These are phyloP conservation scores for Spencermartinsiella ligniputridi DNA, from an alignment of 1,139 yeast genomes.

Conservation along the genomic window DNA sequence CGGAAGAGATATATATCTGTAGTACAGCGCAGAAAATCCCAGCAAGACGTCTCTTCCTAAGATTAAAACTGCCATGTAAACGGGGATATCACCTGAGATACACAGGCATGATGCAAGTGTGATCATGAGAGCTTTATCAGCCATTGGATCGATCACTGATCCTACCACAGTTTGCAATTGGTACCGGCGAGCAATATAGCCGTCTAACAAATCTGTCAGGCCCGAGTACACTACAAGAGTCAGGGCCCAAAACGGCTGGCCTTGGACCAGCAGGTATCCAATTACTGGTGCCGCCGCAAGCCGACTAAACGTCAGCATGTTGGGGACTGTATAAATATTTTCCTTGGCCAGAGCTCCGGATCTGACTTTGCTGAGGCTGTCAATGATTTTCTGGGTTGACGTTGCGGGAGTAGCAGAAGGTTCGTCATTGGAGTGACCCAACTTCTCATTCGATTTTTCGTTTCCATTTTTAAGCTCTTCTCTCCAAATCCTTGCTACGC, in stretches of 20 bases:
- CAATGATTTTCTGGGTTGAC: not conserved
- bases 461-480: too few species aligned
- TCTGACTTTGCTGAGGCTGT: not conserved
- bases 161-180: conserved; percentile 81
- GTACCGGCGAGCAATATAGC: conserved; percentile 78
- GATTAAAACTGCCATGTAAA: conserved; percentile 64
- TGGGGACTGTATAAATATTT: conserved; percentile 76
- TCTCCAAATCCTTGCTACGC: too few species aligned
- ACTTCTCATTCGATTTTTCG: too few species aligned
- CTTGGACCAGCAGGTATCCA: conserved; percentile 68
- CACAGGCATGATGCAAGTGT: conserved; percentile 76
- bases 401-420: too few species aligned
- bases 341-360: conserved; percentile 34
- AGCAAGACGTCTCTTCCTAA: conserved; percentile 81
- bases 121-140: conserved; percentile 89
- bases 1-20: conserved; percentile 71
- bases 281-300: conserved; percentile 75
- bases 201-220: conserved; percentile 86
- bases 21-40: conserved; percentile 68
- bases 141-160: conserved; percentile 89
- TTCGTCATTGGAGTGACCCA: too few species aligned
- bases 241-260: conserved; percentile 60
- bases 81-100: conserved; percentile 54
- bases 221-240: conserved; percentile 79
- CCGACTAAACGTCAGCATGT: conserved; percentile 74